Evolutionary conservation across 371 early-diverging fungal species (phyloP).

Genomic region (Mucor plumbeus): DNA sequence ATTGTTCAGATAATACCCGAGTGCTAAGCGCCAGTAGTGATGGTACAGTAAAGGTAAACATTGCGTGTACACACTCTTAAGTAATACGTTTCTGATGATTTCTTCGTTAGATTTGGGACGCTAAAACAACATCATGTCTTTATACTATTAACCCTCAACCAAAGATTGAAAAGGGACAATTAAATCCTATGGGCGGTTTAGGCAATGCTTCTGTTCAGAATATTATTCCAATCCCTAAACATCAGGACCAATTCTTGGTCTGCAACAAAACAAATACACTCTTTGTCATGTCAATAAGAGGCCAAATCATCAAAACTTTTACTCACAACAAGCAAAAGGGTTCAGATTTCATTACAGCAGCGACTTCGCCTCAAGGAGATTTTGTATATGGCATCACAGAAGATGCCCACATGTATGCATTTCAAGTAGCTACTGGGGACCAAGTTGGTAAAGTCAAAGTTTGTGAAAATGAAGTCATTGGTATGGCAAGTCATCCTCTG

Average conservation of each 20-base stretch:
- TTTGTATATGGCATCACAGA: conserved; percentile 76
- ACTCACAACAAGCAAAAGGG: conserved; percentile 37
- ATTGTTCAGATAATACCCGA: conserved; percentile 65
- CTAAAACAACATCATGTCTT: conserved; percentile 42
- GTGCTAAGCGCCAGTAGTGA: conserved; percentile 86
- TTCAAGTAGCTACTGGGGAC: conserved; percentile 60
- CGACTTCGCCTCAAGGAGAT: conserved; percentile 77
- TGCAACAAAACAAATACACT: conserved; percentile 74
- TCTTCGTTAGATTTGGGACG: conserved; percentile 70
- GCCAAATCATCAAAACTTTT: conserved; percentile 56
- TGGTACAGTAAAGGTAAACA: conserved; percentile 79
- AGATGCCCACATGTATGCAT: conserved; percentile 62
- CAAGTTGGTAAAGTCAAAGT: conserved; percentile 36
- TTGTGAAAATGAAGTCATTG: conserved; percentile 71
- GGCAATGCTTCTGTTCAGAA: conserved; percentile 35
- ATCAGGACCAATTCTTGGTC: conserved; percentile 68
- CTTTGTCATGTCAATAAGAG: conserved; percentile 62
- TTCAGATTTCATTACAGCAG: conserved; percentile 68
- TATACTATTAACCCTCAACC: conserved; percentile 34
- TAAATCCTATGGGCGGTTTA: conserved; percentile 35
- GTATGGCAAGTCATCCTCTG: conserved; percentile 74
- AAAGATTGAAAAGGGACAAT: conserved; percentile 25
- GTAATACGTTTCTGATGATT: background rate
- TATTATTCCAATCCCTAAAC: conserved; percentile 51
- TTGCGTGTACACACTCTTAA: no score